A percentile compares a stretch with the other conserved stretches of the same genome.
Evolutionary conservation across 768 basidiomycete genomes (phyloP).

Genomic region (Pleurotus eryngii): DNA sequence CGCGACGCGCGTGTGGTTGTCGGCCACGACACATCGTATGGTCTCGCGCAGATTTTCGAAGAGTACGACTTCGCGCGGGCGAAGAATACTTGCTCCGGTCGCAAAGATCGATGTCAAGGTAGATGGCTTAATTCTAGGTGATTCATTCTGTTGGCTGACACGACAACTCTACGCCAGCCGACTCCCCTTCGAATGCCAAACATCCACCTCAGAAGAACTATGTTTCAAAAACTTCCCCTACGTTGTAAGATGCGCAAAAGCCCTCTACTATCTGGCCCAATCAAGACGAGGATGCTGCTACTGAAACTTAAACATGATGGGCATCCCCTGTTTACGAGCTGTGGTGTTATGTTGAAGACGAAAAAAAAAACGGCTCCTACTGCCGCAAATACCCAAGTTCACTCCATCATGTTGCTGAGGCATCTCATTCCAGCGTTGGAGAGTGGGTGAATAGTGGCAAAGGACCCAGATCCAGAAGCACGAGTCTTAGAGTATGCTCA

Average conservation of each 20-base stretch:
- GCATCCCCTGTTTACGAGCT: constrained; percentile 55
- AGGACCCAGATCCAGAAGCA: constrained; percentile 19
- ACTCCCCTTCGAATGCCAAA: background rate
- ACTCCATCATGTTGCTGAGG: constrained; percentile 40
- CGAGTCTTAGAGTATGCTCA: background rate
- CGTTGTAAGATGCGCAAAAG: constrained; percentile 54
- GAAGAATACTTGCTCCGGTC: constrained; percentile 14
- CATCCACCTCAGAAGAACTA: no score
- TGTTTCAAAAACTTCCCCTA: constrained; percentile 28
- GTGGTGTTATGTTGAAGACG: constrained; percentile 59
- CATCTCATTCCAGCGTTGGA: constrained; percentile 46
- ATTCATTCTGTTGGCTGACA: background rate
- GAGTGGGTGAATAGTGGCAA: constrained; percentile 37
- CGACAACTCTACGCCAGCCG: background rate
- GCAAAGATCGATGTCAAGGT: constrained; percentile 12
- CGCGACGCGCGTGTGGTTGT: constrained; percentile 67
- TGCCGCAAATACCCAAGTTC: constrained; percentile 36
- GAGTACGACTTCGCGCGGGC: constrained; percentile 76
- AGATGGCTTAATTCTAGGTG: background rate
- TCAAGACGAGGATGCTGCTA: constrained; percentile 53
- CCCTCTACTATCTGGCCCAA: constrained; percentile 35
- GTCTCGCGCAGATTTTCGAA: constrained; percentile 76
- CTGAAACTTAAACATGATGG: constrained; percentile 61
- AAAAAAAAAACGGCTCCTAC: constrained; percentile 37
- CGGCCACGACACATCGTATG: constrained; percentile 95